Percentiles rank a stretch among this genome's conserved stretches.
phyloP scores from a whole-genome alignment of 148 eudicot genomes.

The Fagopyrum homotropicum region DNA sequence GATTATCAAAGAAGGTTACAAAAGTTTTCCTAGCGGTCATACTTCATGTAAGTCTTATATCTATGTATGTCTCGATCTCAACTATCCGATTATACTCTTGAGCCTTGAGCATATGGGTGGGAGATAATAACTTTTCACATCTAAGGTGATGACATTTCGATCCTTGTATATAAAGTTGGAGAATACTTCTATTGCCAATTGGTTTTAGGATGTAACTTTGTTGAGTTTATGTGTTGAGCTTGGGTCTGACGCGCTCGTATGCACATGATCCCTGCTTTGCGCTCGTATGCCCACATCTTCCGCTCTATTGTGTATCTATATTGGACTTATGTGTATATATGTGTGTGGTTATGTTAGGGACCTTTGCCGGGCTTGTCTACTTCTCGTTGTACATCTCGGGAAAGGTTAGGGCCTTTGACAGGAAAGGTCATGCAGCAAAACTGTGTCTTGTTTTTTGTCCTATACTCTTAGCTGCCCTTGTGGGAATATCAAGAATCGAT shows the following conservation, averaged over 20 bases:
- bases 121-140: neutral
- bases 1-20: conserved; percentile 27
- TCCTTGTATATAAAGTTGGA: neutral
- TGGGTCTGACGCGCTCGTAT: too few relatives aligned
- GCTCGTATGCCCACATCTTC: neutral
- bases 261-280: neutral
- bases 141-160: neutral
- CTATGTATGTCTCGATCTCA: neutral
- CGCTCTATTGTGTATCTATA: neutral
- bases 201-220: neutral
- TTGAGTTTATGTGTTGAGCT: too few relatives aligned
- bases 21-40: conserved; percentile 39
- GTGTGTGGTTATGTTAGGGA: conserved; percentile 38
- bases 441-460: conserved; percentile 60
- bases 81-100: too few relatives aligned
- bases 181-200: neutral
- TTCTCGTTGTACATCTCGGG: conserved; percentile 60
- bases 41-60: conserved; percentile 24
- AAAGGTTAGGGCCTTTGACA: conserved; percentile 60
- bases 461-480: conserved; percentile 57
- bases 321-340: neutral
- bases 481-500: conserved; percentile 81
- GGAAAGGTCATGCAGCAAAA: conserved; percentile 64
- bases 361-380: conserved; percentile 84
- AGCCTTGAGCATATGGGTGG: too few relatives aligned